Percentiles rank a stretch among this genome's conserved stretches.
Evolutionary conservation across 768 basidiomycete species (phyloP).

Genomic region (Lactarius deliciosus): DNA sequence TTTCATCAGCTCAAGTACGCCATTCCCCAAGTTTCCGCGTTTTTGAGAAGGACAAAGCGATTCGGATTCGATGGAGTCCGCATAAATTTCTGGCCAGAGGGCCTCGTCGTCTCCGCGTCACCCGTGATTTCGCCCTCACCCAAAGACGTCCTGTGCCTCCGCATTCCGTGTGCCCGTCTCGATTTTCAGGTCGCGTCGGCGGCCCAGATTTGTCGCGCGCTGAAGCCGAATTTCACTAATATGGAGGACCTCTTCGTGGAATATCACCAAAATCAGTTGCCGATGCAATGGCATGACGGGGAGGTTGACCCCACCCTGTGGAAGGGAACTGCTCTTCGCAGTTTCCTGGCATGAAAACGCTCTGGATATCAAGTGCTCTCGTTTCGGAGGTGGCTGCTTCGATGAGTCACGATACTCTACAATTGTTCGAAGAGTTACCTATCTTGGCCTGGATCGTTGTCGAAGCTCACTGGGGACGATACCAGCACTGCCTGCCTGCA

Average conservation of each 20-base stretch:
- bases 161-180: neutral
- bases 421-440: neutral
- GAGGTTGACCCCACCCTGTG: constrained; percentile 6
- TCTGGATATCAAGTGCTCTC: constrained; percentile 15
- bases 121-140: neutral
- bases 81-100: neutral
- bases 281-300: neutral
- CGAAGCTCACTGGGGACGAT: neutral
- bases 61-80: constrained; percentile 9
- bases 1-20: constrained; percentile 12
- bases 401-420: neutral
- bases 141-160: neutral
- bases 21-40: constrained; percentile 2
- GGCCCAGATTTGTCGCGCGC: constrained; percentile 1
- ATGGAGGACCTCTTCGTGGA: constrained; percentile 6
- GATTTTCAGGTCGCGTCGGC: constrained; percentile 11
- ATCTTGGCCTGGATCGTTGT: constrained; percentile 9
- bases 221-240: constrained; percentile 1
- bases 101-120: neutral
- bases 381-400: neutral
- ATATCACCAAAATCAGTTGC: constrained; percentile 5
- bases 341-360: constrained; percentile 3
- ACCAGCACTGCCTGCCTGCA: neutral
- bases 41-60: constrained; percentile 1
- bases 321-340: neutral